Base-by-base conservation (phyloP, 768 basidiomycete genomes). In the Hortiboletus campestris region DNA sequence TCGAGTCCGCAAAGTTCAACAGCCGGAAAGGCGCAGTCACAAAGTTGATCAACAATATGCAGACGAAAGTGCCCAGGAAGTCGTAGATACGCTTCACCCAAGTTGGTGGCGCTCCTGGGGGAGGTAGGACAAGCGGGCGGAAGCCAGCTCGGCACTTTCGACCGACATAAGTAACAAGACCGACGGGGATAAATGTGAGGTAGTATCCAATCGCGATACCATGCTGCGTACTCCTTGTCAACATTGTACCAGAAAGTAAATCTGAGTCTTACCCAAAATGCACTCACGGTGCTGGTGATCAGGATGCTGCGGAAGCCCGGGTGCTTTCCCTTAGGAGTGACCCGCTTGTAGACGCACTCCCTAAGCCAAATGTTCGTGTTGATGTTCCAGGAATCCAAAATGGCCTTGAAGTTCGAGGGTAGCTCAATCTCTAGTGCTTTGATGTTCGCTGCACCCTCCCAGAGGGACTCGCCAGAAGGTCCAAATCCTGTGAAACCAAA, bases 341-440 rank as follows among this genome's bases (percentile, higher is more conserved):
- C 86, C 11, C 97, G 91, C 72, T 98, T 98, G 79, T 99, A 99
- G 2, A 99, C 81, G 55, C 93, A 95, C 68, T 98, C 95, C 46
- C 96, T 79, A 1, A 99, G 81, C 97, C 97, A 99, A 20, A 97
- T 80, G 71, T 96, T 25, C 25, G 25, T 25, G 25, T 4, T 25
- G 25, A 25, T 25, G 25, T 25, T 25, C 25, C 25, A 25, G 25
- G 25, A 25, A 25, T 25, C 25, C 25, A 25, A 25, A 25, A 96
- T 75, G 25, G 88, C 82, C 72, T 98, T 99, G 78, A 91, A 88
- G 74, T 93, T 98, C 56, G 88, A 77, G 2, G 94, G 83, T 34
- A 92, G 75, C 72, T 99, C 97, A 63, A 98, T 92, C 8, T 80
- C 75, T 59, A 76, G 69, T 36, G 93, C 81, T 51, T 89, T 81